These are phyloP conservation scores for Pleodorina starrii DNA, from an alignment of 139 green algal species.

Conservation along the genomic window DNA sequence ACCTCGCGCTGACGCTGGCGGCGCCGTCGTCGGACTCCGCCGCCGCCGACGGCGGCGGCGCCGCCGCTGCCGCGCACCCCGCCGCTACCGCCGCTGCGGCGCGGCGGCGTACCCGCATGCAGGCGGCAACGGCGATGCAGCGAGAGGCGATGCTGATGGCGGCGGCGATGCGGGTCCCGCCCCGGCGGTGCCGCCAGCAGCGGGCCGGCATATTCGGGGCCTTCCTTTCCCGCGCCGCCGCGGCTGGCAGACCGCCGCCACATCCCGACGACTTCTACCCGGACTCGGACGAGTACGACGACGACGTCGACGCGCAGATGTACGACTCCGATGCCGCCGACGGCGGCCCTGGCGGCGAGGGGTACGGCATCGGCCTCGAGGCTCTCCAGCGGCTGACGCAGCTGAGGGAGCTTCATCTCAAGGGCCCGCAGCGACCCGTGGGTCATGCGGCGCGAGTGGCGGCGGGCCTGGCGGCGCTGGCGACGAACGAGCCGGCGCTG, in stretches of 20 bases:
- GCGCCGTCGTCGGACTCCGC: not conserved
- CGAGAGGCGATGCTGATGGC: not conserved
- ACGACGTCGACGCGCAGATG: not conserved
- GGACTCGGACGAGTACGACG: not conserved
- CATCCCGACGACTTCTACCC: not conserved
- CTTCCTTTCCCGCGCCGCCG: not conserved
- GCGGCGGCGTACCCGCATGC: not conserved
- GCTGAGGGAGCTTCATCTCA: slow-evolving; percentile 24
- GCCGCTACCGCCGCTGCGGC: not conserved
- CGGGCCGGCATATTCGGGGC: not conserved
- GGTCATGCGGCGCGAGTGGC: not conserved
- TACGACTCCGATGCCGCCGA: not conserved
- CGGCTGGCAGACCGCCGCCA: not conserved
- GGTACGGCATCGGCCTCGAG: not conserved
- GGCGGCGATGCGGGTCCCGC: not conserved
- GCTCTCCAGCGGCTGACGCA: not conserved
- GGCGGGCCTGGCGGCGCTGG: not conserved
- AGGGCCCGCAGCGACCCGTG: not conserved
- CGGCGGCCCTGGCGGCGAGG: not conserved
- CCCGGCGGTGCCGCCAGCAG: too few species aligned
- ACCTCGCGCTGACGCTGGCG: not conserved
- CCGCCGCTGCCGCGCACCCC: not conserved
- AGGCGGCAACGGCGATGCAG: too few species aligned
- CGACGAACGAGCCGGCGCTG: not conserved
- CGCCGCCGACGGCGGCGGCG: not conserved